Base-by-base conservation (phyloP, 331 rosid species). In the Malus hybrid region DNA sequence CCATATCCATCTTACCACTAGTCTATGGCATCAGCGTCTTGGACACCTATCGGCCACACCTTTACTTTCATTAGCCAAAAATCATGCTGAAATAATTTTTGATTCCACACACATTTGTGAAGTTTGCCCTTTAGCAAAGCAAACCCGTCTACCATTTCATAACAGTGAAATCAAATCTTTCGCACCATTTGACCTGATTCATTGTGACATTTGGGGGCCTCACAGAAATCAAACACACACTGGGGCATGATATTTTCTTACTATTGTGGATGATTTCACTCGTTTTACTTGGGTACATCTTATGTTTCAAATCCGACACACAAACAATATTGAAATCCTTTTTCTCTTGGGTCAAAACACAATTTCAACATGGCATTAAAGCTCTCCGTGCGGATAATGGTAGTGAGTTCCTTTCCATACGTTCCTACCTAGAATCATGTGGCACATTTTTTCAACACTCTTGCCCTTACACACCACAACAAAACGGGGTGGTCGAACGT, bases 261-360 rank as follows among this genome's bases (percentile, higher is more conserved):
- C 74, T 7, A 70, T 70, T 70, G 62, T 70, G 9, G 34, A 48
- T 48, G 74, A 70, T 48, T 70, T n/a, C 15, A 70, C 62, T 26
- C 62, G 24, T 70, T 48, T 6, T 26, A 26, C 58, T 11, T 42
- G 72, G 72, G 32, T 68, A 1, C 55, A 68, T 20, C 30, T 68
- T 36, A 68, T 68, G 72, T 66, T 66, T 32, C 70, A 66, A 66
- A 32, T 34, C 28, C 2, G 48, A 66, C 10, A 66, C 70, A 5
- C 58, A 68, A 39, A 15, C 33, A 1, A 2, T 68, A 1, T 42
- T 68, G 24, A 68, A 36, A 19, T 20, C 72, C 3, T 42, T 68
- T n/a, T 68, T 34, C 42, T 34, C 42, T 34, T 34, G 42, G 42
- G 42, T 34, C 10, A 34, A 34, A 34, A 34, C 42, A 20, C 60